Evolutionary conservation across 306 rosid species (phyloP), one percentile per base, ranked within the genome.

Genomic region (Lablab purpureus): DNA sequence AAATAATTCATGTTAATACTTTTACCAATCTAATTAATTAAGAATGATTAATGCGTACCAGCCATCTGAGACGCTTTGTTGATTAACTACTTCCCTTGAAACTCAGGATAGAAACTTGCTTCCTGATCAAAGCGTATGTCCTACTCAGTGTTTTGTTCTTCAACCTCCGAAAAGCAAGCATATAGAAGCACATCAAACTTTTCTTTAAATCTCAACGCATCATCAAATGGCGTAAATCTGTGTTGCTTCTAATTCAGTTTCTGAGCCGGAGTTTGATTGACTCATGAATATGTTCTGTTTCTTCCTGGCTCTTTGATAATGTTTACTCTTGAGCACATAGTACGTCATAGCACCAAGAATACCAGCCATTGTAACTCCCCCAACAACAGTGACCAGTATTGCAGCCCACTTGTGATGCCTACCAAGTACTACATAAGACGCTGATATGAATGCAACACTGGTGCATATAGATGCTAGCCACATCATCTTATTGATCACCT

Each of bases 401-500:
- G 96, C 89, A 68, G 90, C 90, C 91, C 91, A 87, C 56, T 22
- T 9, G 75, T 81, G 75, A 40, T 25, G 84, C 89, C 46, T 67
- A 18, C 89, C 93, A 45, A 85, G 76, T 2, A 89, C 93, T 47
- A 89, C 87, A 73, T 87, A 91, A 32, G 91, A 62, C 5, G 89
- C 80, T 12, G 92, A 73, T 19, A 73, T 54, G 71, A 91, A 91
- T 0, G 97, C 93, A 56, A 90, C 87, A 0, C 92, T 90, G 30
- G 93, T 87, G 83, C 89, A 81, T 7, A 82, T 75, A 21, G 90
- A 83, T 45, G 93, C 93, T 54, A 91, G 73, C 93, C 93, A 86
- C 96, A 91, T 89, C 79, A 86, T 59, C 86, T 91, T 75, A 21
- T 91, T 89, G 47, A 87, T 87, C 77, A 91, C 91, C 78, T 85